phyloP scores from a whole-genome alignment of 306 rosid genomes.

The Cucumis hystrix region DNA sequence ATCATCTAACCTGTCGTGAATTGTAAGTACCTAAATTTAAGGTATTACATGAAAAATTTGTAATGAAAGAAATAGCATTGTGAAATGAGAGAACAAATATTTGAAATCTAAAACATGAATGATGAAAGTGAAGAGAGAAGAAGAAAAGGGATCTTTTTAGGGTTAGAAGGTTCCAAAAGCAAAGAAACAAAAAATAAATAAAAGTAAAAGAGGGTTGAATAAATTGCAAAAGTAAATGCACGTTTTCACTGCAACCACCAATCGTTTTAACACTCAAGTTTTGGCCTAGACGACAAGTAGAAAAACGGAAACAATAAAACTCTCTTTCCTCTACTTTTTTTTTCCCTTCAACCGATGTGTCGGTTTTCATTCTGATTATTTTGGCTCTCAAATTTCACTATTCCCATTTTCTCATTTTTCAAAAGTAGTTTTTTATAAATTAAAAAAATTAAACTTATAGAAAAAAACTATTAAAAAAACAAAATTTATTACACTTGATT shows the following conservation, averaged over 20 bases:
- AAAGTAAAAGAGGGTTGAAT: too few species aligned
- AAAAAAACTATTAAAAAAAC: too few species aligned
- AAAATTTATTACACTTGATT: too few species aligned
- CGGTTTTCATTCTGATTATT: neutral
- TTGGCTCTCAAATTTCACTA: neutral
- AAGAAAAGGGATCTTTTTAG: neutral
- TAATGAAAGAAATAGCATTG: too few species aligned
- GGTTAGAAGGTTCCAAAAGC: slow-evolving; percentile 6
- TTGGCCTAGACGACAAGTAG: neutral
- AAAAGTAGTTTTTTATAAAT: too few species aligned
- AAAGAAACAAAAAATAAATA: neutral
- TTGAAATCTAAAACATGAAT: too few species aligned
- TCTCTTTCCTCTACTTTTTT: neutral
- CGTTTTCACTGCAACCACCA: slow-evolving; percentile 4
- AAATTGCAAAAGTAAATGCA: neutral
- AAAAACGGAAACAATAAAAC: neutral
- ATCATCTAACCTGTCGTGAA: too few species aligned
- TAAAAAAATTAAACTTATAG: too few species aligned
- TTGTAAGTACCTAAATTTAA: too few species aligned
- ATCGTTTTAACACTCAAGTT: neutral
- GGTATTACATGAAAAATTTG: too few species aligned
- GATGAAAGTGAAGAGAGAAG: too few species aligned
- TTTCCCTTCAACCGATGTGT: neutral
- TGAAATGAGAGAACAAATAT: too few species aligned
- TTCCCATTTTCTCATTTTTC: neutral